A percentile compares a stretch with the other conserved stretches of the same genome.
Conservation (phyloP, 2,329 filamentous ascomycete species). For the Aspergillus unguis region DNA sequence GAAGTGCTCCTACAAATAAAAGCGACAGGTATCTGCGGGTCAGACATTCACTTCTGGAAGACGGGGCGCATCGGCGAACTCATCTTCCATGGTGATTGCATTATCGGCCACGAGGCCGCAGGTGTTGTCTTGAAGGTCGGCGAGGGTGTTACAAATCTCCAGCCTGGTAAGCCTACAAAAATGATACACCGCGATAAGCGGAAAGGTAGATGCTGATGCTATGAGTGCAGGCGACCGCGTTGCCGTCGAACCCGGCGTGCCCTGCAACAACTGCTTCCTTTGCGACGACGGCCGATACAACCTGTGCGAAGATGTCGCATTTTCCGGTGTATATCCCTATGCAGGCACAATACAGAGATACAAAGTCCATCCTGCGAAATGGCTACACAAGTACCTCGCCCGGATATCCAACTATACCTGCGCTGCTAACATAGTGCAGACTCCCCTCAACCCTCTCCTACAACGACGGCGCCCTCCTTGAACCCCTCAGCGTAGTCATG, state of each 20-base stretch:
- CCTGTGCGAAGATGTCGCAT: slow-evolving; percentile 60
- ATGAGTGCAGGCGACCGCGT: slow-evolving; percentile 56
- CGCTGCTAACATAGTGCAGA: slow-evolving; percentile 11
- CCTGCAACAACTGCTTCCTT: slow-evolving; percentile 59
- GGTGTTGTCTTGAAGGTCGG: slow-evolving; percentile 59
- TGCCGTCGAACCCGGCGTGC: slow-evolving; percentile 64
- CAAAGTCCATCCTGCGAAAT: slow-evolving; percentile 60
- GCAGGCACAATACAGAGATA: slow-evolving; percentile 60
- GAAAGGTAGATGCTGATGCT: neutral
- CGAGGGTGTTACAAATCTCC: slow-evolving; percentile 52
- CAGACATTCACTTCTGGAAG: slow-evolving; percentile 68
- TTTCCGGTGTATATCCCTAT: slow-evolving; percentile 61
- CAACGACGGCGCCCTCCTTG: slow-evolving; percentile 60
- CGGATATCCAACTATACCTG: too few species aligned
- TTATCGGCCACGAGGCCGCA: slow-evolving; percentile 63
- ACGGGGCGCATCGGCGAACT: slow-evolving; percentile 61
- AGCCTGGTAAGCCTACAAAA: slow-evolving; percentile 35
- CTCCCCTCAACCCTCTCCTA: slow-evolving; percentile 57
- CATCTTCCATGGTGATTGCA: slow-evolving; percentile 61
- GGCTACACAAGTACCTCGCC: slow-evolving; percentile 46
- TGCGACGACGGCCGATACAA: slow-evolving; percentile 62
- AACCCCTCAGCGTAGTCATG: slow-evolving; percentile 62
- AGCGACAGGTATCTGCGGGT: slow-evolving; percentile 64
- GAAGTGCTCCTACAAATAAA: slow-evolving; percentile 62
- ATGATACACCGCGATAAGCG: too few species aligned